A percentile compares a stretch with the other conserved stretches of the same genome.
Evolutionary conservation across 768 basidiomycete species (phyloP).

Genomic region (Hygrocybe punicea): DNA sequence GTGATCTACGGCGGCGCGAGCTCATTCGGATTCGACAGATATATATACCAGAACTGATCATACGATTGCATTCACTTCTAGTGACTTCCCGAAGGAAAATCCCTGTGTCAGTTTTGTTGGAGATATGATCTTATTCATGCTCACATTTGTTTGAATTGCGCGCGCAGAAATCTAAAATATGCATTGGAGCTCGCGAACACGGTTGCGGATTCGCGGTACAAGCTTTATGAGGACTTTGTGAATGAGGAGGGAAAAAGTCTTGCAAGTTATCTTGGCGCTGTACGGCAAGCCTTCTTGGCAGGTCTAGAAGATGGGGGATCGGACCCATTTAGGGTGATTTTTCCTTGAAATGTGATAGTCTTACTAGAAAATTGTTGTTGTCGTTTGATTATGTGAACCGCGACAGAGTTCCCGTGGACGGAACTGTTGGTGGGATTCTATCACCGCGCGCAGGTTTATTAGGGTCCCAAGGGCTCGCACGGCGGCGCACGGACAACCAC

Average conservation of each 20-base stretch:
- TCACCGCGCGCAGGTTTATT: too few relatives aligned
- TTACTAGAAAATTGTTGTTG: too few relatives aligned
- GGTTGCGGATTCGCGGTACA: constrained; percentile 84
- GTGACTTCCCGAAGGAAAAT: constrained; percentile 59
- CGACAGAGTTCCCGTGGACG: too few relatives aligned
- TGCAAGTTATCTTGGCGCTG: constrained; percentile 68
- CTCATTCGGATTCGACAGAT: constrained; percentile 81
- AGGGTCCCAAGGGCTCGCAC: too few relatives aligned
- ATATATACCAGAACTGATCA: constrained; percentile 84
- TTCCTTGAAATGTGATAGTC: too few relatives aligned
- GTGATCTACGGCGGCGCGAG: constrained; percentile 58
- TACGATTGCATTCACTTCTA: constrained; percentile 76
- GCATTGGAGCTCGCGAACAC: constrained; percentile 76
- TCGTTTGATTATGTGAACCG: too few relatives aligned
- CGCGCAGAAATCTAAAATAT: constrained; percentile 65
- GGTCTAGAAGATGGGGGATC: constrained; percentile 73
- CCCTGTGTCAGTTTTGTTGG: constrained; percentile 53
- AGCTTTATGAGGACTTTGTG: constrained; percentile 82
- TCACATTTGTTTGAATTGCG: neutral
- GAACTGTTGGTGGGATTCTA: too few relatives aligned
- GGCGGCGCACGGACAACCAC: too few relatives aligned
- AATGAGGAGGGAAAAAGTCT: constrained; percentile 57
- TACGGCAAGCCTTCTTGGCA: constrained; percentile 68
- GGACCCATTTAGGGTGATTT: constrained; percentile 62
- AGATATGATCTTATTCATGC: neutral